phyloP scores from a whole-genome alignment of 1,284 basidiomycete species.

The Ceratobasidium sp. region DNA sequence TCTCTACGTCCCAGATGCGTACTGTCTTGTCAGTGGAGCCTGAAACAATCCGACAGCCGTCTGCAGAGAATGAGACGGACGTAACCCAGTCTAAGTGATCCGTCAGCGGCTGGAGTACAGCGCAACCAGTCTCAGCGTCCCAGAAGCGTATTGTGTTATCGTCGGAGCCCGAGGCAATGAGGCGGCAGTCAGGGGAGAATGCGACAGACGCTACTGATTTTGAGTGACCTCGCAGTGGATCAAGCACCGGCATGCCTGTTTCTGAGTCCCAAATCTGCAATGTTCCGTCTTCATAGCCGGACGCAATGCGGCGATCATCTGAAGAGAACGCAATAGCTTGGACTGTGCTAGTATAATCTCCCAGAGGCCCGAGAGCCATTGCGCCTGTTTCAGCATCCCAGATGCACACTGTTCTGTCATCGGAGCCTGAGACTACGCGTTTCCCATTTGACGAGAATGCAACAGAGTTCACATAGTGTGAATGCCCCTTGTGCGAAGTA shows the following conservation, averaged over 20 bases:
- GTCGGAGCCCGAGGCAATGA: slow-evolving; percentile 12
- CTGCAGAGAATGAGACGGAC: slow-evolving; percentile 35
- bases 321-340: slow-evolving; percentile 23
- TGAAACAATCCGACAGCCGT: slow-evolving; percentile 28
- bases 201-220: neutral
- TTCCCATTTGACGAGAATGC: slow-evolving; percentile 39
- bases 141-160: slow-evolving; percentile 29
- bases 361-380: neutral
- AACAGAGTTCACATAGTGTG: neutral
- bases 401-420: slow-evolving; percentile 27
- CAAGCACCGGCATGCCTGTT: neutral
- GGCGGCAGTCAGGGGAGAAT: slow-evolving; percentile 34
- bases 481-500: neutral
- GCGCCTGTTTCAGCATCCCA: slow-evolving; percentile 35
- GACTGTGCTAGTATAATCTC: slow-evolving; percentile 34
- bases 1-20: slow-evolving; percentile 30
- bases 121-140: neutral
- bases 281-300: slow-evolving; percentile 23
- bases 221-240: slow-evolving; percentile 19
- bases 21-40: slow-evolving; percentile 16
- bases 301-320: slow-evolving; percentile 16
- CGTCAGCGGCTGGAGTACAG: neutral
- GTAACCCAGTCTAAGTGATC: neutral
- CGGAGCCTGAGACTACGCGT: slow-evolving; percentile 18
- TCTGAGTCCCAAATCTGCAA: slow-evolving; percentile 37